Base-by-base conservation (phyloP, 805 yeast genomes). In the Ascoidea rubescens region DNA sequence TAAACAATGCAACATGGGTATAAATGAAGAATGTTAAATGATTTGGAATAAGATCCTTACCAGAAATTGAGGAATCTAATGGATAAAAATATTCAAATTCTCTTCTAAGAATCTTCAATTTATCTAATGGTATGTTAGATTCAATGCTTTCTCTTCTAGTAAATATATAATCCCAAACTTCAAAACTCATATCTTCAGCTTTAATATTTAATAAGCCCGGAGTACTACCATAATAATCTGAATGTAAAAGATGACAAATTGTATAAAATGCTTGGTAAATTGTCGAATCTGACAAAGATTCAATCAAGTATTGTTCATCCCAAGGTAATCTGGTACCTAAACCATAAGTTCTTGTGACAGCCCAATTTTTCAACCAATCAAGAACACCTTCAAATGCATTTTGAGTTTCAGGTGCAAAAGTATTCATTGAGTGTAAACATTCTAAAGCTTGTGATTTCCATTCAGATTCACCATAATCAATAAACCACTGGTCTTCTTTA, bases 311-410 rank as follows among this genome's bases (percentile, higher is more conserved):
- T 65, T 83, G 82, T 58, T 85, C 84, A 72, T 93, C 99, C 99
- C 99, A 93, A 54, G 99, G 99, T 59, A 93, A 79, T 64, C 73
- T 82, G 53, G 97, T 82, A 67, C 99, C 99, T 59, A 93, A 76
- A 66, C 99, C 99, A 61, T 87, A 93, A 53, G 95, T 83, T 75
- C 99, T 86, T 54, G 96, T 87, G 54, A 93, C 87, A 51, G 99
- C 98, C 99, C 99, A 93, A 74, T 89, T 90, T 72, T 84, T 87
- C 63, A 93, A 79, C 99, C 99, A 93, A 59, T 84, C 95, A 62
- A 93, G 75, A 54, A 87, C 96, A 67, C 89, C 90, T 69, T 89
- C 96, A 62, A 93, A 91, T 5, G 95, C 96, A 64, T 91, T 80
- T 62, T 84, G 78, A 46, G 95, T 87, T 71, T 90, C 98, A 50